These are phyloP conservation scores for Penicillium janthinellum DNA, from an alignment of 2,329 filamentous ascomycete species.

Conservation along the genomic window DNA sequence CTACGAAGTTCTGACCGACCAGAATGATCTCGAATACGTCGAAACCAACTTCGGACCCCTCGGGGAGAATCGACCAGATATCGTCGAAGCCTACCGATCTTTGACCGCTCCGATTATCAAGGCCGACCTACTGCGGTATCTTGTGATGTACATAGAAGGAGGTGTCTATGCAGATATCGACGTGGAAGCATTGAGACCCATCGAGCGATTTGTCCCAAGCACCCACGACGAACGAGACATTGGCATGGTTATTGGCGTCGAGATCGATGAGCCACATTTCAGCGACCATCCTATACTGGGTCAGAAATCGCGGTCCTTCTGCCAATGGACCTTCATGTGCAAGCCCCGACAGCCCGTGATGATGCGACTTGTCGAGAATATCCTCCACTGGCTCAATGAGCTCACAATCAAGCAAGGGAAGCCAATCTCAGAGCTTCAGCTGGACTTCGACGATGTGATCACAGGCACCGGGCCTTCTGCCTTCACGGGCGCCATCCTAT, in stretches of 20 bases:
- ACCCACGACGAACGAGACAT: constrained; percentile 65
- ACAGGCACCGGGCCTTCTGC: constrained; percentile 68
- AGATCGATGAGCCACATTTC: constrained; percentile 70
- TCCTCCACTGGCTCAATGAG: constrained; percentile 65
- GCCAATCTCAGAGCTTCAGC: constrained; percentile 60
- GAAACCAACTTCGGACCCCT: constrained; percentile 67
- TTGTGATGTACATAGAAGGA: constrained; percentile 68
- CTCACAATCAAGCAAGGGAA: constrained; percentile 62
- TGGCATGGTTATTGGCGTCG: constrained; percentile 69
- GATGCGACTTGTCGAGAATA: constrained; percentile 68
- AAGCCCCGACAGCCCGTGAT: constrained; percentile 69
- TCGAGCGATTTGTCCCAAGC: constrained; percentile 63
- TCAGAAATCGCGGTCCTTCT: constrained; percentile 69
- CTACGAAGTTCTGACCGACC: constrained; percentile 70
- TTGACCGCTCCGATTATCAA: constrained; percentile 58
- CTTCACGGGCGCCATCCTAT: not conserved
- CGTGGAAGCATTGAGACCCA: constrained; percentile 57
- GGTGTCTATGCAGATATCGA: constrained; percentile 64
- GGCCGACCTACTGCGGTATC: constrained; percentile 66
- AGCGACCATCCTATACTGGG: constrained; percentile 65
- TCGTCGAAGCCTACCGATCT: not conserved
- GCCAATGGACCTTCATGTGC: constrained; percentile 74
- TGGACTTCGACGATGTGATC: constrained; percentile 73
- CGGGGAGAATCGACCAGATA: constrained; percentile 29
- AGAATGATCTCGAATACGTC: constrained; percentile 68